Percentiles rank a stretch among this genome's conserved stretches.
Conservation (phyloP, 345 rosid species). For the Pugionium dolabratum region DNA sequence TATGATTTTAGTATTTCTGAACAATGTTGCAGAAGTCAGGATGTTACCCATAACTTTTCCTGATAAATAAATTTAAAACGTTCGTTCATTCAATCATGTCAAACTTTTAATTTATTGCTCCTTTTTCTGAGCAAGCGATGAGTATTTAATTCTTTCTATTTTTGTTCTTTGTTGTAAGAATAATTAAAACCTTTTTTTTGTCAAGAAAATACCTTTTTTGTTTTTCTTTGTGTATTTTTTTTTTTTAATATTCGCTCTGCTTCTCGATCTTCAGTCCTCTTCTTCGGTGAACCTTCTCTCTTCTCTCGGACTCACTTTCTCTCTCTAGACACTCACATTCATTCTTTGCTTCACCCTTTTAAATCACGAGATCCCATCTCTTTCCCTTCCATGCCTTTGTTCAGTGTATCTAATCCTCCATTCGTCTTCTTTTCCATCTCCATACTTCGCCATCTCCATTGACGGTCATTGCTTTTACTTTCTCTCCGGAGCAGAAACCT, state of each 20-base stretch:
- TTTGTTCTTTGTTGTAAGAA: too few relatives aligned
- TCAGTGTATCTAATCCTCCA: slow-evolving; percentile 27
- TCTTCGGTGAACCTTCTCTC: slow-evolving; percentile 47
- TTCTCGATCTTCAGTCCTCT: slow-evolving; percentile 37
- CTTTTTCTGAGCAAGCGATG: too few relatives aligned
- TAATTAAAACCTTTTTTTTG: not conserved
- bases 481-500: slow-evolving; percentile 25
- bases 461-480: slow-evolving; percentile 45
- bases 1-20: too few relatives aligned
- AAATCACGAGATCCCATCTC: slow-evolving; percentile 71
- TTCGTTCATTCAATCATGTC: too few relatives aligned
- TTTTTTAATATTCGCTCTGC: slow-evolving; percentile 27
- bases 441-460: slow-evolving; percentile 32
- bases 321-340: slow-evolving; percentile 53
- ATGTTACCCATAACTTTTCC: too few relatives aligned
- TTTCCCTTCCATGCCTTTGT: slow-evolving; percentile 19
- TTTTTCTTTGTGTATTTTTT: not conserved
- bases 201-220: not conserved
- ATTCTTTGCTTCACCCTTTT: slow-evolving; percentile 66
- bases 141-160: too few relatives aligned
- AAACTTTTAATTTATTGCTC: too few relatives aligned
- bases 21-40: too few relatives aligned
- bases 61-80: too few relatives aligned
- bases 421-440: slow-evolving; percentile 35
- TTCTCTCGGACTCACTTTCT: slow-evolving; percentile 22